Conservation (phyloP, 2,329 filamentous ascomycete genomes). For the Phyllosticta ampelicida region DNA sequence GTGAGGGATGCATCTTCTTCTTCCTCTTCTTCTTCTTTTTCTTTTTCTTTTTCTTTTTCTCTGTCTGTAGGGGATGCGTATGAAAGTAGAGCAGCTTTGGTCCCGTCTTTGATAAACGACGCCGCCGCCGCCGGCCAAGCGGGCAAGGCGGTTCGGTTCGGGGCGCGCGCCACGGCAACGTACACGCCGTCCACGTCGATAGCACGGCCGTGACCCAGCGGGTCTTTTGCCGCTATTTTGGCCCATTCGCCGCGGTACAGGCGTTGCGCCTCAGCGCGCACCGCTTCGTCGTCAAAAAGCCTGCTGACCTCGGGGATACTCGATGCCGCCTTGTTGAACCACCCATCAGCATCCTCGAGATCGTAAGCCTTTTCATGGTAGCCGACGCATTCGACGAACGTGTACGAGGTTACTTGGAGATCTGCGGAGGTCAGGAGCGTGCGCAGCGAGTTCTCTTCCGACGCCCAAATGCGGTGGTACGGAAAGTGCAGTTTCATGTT, state of each 20-base stretch:
- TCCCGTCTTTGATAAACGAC: neutral
- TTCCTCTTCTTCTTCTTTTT: neutral
- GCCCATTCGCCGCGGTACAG: neutral
- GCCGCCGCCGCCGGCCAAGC: neutral
- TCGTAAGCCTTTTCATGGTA: neutral
- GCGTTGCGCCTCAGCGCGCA: neutral
- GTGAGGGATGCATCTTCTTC: neutral
- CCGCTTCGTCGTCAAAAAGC: neutral
- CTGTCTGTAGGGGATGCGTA: neutral
- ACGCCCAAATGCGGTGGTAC: constrained; percentile 28
- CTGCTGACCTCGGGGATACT: neutral
- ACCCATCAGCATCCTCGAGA: neutral
- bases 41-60: neutral
- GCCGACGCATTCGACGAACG: neutral
- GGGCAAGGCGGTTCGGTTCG: neutral
- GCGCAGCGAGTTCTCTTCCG: constrained; percentile 21
- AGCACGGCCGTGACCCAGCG: neutral
- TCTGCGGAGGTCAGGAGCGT: constrained; percentile 15
- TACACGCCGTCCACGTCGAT: neutral
- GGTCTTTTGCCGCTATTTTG: neutral
- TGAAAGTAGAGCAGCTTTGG: neutral
- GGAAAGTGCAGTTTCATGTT: constrained; percentile 23
- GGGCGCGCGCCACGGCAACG: neutral
- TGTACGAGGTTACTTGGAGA: neutral
- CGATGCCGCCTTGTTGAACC: neutral